Evolutionary conservation across 306 rosid genomes (phyloP), one percentile per base, ranked within the genome.

Genomic region (Malus orientalis): DNA sequence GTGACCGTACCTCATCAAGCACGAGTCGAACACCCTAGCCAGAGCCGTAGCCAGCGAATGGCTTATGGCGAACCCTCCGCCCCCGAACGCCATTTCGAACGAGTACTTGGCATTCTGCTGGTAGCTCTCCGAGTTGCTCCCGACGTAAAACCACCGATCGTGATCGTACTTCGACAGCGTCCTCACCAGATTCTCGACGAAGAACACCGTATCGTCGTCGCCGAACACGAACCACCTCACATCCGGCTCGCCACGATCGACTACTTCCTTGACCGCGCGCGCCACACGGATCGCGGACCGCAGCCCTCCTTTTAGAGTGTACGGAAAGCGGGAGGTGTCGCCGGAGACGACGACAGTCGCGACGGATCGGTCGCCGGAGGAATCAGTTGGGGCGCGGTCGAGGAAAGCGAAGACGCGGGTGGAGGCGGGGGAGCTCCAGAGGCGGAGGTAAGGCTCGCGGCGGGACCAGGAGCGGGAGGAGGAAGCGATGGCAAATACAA

Each of bases 211-310:
- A 44, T 95, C 97, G 23, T 95, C 99, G 33, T 95, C 97, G 14
- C 99, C 97, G 78, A 95, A 92, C 75, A 95, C 91, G 70, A 84
- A 95, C 99, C 99, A 95, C 84, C 97, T 80, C 36, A 89, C 96
- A 11, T 80, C 91, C 53, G 82, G 22, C 71, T 90, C 96, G 42
- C 86, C 84, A 14, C 92, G 92, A 19, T 89, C 97, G 10, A 88
- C 93, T 1, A 74, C 81, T 73, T 95, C 97, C 86, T 92, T 92
- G 27, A 92, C 99, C 22, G 80, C 87, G 11, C 97, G 87, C 13
- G 98, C 97, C 65, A 95, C 96, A 23, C 99, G 95, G 68, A 95
- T 84, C 62, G 97, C 99, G 20, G 97, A 95, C 22, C 93, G 86
- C 12, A 92, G 90, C 8, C 99, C 97, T 11, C 91, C 89, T 7